phyloP scores from a whole-genome alignment of 208 protist species.

The Naegleria gruberi region DNA sequence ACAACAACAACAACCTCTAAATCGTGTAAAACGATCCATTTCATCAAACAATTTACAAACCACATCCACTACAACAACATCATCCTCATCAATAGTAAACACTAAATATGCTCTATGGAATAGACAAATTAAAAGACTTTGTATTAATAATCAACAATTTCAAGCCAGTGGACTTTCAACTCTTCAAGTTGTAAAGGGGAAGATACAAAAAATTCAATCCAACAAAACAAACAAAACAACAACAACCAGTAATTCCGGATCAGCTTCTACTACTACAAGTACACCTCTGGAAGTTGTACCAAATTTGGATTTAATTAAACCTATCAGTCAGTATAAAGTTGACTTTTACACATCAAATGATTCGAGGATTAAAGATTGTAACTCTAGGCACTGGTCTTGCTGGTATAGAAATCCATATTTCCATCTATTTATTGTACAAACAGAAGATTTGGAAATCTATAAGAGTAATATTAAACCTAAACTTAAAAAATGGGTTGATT shows the following conservation, averaged over 20 bases:
- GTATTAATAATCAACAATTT: neutral
- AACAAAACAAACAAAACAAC: neutral
- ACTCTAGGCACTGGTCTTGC: neutral
- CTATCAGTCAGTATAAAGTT: neutral
- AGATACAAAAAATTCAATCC: neutral
- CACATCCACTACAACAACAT: neutral
- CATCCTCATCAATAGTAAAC: neutral
- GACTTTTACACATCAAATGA: neutral
- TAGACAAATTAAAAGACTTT: neutral
- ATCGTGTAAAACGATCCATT: neutral
- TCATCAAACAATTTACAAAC: neutral
- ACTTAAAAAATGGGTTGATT: neutral
- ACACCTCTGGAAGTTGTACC: neutral
- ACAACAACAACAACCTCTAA: neutral
- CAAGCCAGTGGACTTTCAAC: neutral
- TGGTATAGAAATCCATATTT: slow-evolving; percentile 7
- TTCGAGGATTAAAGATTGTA: neutral
- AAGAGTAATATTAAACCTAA: slow-evolving; percentile 16
- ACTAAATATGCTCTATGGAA: neutral
- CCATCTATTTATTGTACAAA: neutral
- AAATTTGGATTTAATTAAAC: neutral
- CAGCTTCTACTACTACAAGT: neutral
- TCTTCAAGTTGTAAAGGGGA: neutral
- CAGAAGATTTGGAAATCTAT: neutral
- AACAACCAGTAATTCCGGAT: neutral